A percentile compares a stretch with the other conserved stretches of the same genome.
These are phyloP conservation scores for Phialocephala sp. DNA, from an alignment of 2,329 filamentous ascomycete species.

Conservation along the genomic window DNA sequence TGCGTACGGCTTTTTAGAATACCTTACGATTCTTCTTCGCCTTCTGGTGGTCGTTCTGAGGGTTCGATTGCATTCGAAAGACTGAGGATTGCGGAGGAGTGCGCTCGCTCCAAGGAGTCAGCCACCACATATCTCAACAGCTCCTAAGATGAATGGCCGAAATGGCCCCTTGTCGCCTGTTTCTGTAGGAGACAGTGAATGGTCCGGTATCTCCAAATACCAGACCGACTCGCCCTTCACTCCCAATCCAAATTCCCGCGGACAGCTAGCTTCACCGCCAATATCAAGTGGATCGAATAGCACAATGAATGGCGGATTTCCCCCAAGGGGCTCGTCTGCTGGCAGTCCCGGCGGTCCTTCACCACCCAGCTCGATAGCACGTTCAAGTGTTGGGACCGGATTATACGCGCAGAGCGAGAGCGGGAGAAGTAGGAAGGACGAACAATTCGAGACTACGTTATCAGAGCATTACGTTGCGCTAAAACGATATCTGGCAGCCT, in stretches of 20 bases:
- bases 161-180: slow-evolving; percentile 82
- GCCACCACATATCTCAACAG: slow-evolving; percentile 29
- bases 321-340: slow-evolving; percentile 49
- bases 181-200: slow-evolving; percentile 82
- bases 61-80: slow-evolving; percentile 25
- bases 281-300: slow-evolving; percentile 67
- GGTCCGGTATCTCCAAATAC: slow-evolving; percentile 74
- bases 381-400: slow-evolving; percentile 81
- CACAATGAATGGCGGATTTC: slow-evolving; percentile 66
- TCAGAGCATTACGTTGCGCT: slow-evolving; percentile 83
- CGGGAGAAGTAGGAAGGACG: slow-evolving; percentile 69
- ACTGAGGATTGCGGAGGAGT: slow-evolving; percentile 26
- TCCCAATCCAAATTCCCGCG: slow-evolving; percentile 58
- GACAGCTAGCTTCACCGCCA: slow-evolving; percentile 71
- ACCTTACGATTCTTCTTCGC: slow-evolving; percentile 20
- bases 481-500: slow-evolving; percentile 67
- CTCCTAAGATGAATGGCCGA: slow-evolving; percentile 67
- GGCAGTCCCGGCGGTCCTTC: slow-evolving; percentile 71
- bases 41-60: slow-evolving; percentile 26
- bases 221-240: slow-evolving; percentile 54
- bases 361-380: slow-evolving; percentile 84
- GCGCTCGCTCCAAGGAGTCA: slow-evolving; percentile 19
- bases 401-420: slow-evolving; percentile 71
- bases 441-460: slow-evolving; percentile 66
- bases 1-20: slow-evolving; percentile 16